phyloP scores from a whole-genome alignment of 1,284 basidiomycete genomes.

The Sanguinoderma infundibulare region DNA sequence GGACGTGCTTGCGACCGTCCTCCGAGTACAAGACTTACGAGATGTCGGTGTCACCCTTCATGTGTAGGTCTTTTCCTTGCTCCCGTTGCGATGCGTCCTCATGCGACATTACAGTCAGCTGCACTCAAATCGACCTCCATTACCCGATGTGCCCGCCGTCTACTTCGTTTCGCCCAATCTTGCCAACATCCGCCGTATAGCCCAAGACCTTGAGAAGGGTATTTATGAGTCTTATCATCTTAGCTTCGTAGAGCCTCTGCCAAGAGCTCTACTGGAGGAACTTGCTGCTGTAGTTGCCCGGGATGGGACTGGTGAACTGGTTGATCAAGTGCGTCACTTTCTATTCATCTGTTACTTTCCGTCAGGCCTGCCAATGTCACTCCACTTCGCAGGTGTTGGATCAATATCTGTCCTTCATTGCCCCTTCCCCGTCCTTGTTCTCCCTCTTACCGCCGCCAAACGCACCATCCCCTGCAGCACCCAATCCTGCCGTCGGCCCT shows the following conservation, averaged over 20 bases:
- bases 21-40: constrained; percentile 95
- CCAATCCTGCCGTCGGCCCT: constrained; percentile 38
- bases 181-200: constrained; percentile 87
- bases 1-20: constrained; percentile 93
- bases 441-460: constrained; percentile 73
- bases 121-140: constrained; percentile 86
- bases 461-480: constrained; percentile 36
- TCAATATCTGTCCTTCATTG: constrained; percentile 97
- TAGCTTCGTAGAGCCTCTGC: constrained; percentile 93
- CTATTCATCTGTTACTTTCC: not conserved
- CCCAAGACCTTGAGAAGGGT: constrained; percentile 84
- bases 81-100: not conserved
- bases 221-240: constrained; percentile 95
- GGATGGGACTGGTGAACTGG: constrained; percentile 83
- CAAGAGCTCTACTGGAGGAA: constrained; percentile 90
- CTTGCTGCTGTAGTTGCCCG: constrained; percentile 88
- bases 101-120: constrained; percentile 69
- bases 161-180: constrained; percentile 96
- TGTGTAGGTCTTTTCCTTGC: constrained; percentile 62
- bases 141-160: constrained; percentile 95
- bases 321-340: constrained; percentile 72
- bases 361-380: not conserved
- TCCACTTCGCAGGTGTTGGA: constrained; percentile 71
- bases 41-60: constrained; percentile 98
- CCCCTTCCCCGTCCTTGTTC: constrained; percentile 94